Percentiles rank a stretch among this genome's conserved stretches.
These are phyloP conservation scores for Cucumis hystrix DNA, from an alignment of 306 rosid genomes.

Conservation along the genomic window DNA sequence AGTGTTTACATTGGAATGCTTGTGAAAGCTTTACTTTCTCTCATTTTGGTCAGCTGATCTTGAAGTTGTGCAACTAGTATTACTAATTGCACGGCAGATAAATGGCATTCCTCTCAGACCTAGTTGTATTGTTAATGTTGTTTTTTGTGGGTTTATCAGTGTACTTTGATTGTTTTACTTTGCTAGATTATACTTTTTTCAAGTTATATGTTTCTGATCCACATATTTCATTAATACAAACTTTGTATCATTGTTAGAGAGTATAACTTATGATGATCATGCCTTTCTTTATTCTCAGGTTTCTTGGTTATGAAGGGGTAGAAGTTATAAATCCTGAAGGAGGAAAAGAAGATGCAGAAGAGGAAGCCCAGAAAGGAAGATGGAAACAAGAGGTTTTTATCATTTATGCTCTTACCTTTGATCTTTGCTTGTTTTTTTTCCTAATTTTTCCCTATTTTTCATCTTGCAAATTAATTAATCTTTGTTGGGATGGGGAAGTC, in stretches of 20 bases:
- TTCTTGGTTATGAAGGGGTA: constrained; percentile 77
- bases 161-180: not conserved
- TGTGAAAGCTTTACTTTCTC: not conserved
- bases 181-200: not conserved
- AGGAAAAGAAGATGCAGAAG: constrained; percentile 84
- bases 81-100: not conserved
- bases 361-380: constrained; percentile 85
- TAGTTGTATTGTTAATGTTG: not conserved
- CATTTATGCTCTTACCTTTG: not conserved
- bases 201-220: not conserved
- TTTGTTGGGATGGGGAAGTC: not conserved
- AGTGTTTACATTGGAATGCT: not conserved
- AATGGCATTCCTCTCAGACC: not conserved
- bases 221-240: not conserved
- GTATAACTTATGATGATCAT: constrained; percentile 5
- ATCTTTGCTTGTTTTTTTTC: not conserved
- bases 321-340: constrained; percentile 95
- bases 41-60: not conserved
- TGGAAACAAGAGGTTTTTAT: constrained; percentile 71
- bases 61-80: not conserved
- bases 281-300: constrained; percentile 22
- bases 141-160: not conserved
- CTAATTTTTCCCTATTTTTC: not conserved
- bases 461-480: not conserved
- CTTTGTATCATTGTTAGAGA: not conserved